These are phyloP conservation scores for Datisca glomerata DNA, from an alignment of 306 rosid species.

Conservation along the genomic window DNA sequence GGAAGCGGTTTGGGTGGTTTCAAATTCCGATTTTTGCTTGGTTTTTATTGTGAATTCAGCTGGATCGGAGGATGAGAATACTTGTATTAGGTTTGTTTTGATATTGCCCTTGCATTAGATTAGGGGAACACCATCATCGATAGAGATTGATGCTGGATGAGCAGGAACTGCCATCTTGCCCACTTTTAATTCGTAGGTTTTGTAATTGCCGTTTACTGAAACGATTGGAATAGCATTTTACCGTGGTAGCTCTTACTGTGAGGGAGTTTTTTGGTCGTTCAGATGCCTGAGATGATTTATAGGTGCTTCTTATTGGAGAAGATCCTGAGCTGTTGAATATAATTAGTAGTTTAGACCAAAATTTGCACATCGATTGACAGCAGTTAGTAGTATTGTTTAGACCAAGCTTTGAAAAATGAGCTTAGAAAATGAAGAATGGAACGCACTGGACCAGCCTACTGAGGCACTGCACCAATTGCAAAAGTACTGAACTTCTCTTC, in stretches of 20 bases:
- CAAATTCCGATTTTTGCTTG: conserved; percentile 6
- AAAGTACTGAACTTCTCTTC: conserved; percentile 31
- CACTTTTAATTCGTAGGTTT: too few species aligned
- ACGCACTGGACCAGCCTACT: conserved; percentile 24
- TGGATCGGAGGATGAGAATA: conserved; percentile 37
- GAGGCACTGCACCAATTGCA: conserved; percentile 29
- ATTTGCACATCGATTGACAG: conserved; percentile 14
- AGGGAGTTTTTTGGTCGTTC: too few species aligned
- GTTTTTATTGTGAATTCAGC: conserved; percentile 32
- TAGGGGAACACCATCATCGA: too few species aligned
- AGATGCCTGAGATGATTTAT: too few species aligned
- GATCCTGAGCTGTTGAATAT: background rate
- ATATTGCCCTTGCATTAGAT: too few species aligned
- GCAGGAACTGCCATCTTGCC: too few species aligned
- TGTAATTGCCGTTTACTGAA: too few species aligned
- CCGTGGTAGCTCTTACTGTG: too few species aligned
- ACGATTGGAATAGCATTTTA: too few species aligned
- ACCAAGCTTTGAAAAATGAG: conserved; percentile 48
- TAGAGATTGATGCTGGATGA: too few species aligned
- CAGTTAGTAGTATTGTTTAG: conserved; percentile 16
- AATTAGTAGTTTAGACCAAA: background rate
- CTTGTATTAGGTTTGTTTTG: conserved; percentile 19
- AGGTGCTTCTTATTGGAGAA: too few species aligned
- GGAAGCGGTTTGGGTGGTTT: conserved; percentile 21
- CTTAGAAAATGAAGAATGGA: conserved; percentile 38